Evolutionary conservation across 306 rosid genomes (phyloP).

Genomic region (Cicer cuneatum): DNA sequence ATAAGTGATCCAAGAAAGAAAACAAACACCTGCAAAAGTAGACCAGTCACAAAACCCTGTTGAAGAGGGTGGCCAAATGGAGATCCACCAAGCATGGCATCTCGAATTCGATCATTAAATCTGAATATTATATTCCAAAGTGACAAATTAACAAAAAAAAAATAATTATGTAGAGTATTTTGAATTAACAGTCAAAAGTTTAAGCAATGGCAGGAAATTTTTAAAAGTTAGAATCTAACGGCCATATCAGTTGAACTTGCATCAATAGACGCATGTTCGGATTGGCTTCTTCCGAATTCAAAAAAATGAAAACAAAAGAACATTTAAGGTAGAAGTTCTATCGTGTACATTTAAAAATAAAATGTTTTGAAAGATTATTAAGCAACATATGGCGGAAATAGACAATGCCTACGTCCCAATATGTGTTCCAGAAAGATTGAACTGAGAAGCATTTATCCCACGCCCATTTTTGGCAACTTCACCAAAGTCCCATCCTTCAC

Average conservation of each 20-base stretch:
- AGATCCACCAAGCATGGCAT: conserved; percentile 94
- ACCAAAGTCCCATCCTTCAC: conserved; percentile 99
- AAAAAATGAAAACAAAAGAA: background rate
- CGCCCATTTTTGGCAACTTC: conserved; percentile 95
- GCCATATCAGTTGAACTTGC: conserved; percentile 25
- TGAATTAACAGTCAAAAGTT: conserved; percentile 8
- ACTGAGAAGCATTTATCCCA: conserved; percentile 91
- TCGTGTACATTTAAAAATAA: background rate
- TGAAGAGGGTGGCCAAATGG: conserved; percentile 97
- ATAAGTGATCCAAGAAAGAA: conserved; percentile 1
- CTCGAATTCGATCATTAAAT: conserved; percentile 95
- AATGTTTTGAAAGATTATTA: conserved; percentile 10
- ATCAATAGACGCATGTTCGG: conserved; percentile 2
- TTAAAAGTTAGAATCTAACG: conserved; percentile 25
- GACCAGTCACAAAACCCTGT: conserved; percentile 95
- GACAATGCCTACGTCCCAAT: conserved; percentile 80
- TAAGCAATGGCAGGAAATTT: conserved; percentile 16
- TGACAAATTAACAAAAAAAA: conserved; percentile 30
- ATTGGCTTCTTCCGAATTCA: background rate
- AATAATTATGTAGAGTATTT: conserved; percentile 34
- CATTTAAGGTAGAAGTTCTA: conserved; percentile 7
- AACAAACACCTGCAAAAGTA: conserved; percentile 68
- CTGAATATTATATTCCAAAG: conserved; percentile 54
- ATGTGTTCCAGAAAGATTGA: conserved; percentile 79
- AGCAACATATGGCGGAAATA: conserved; percentile 19